Evolutionary conservation across 164 flowering plant species (phyloP).

Genomic region (Pachysandra terminalis): DNA sequence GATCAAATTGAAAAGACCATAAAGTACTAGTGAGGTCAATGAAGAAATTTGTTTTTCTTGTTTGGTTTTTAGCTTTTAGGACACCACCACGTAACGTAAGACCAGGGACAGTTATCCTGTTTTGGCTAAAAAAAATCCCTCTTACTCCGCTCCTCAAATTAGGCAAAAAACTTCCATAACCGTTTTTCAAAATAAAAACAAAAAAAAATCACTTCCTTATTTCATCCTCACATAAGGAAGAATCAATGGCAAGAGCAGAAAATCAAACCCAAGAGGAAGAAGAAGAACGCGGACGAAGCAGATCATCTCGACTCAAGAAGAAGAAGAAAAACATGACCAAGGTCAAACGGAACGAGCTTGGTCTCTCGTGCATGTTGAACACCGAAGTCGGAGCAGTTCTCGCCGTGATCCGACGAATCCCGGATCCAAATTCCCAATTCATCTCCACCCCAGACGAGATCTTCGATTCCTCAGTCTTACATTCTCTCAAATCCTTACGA

Average conservation of each 20-base stretch:
- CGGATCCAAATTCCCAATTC: conserved; percentile 33
- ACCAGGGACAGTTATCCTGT: too few relatives aligned
- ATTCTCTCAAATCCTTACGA: conserved; percentile 72
- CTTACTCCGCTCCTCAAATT: background rate
- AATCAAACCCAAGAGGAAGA: conserved; percentile 12
- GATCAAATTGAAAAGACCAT: too few relatives aligned
- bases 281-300: conserved; percentile 14
- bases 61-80: too few relatives aligned
- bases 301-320: too few relatives aligned
- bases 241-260: conserved; percentile 19
- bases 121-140: background rate
- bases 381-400: conserved; percentile 81
- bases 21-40: too few relatives aligned
- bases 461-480: conserved; percentile 36
- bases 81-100: too few relatives aligned
- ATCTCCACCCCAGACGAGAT: conserved; percentile 45
- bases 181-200: background rate
- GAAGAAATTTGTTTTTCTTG: too few relatives aligned
- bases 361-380: conserved; percentile 81
- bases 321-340: conserved; percentile 14
- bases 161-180: background rate
- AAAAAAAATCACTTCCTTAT: background rate
- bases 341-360: conserved; percentile 41
- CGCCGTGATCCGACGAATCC: conserved; percentile 65
- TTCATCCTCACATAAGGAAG: background rate